Conservation (phyloP, 345 rosid genomes). For the Mangifera indica region DNA sequence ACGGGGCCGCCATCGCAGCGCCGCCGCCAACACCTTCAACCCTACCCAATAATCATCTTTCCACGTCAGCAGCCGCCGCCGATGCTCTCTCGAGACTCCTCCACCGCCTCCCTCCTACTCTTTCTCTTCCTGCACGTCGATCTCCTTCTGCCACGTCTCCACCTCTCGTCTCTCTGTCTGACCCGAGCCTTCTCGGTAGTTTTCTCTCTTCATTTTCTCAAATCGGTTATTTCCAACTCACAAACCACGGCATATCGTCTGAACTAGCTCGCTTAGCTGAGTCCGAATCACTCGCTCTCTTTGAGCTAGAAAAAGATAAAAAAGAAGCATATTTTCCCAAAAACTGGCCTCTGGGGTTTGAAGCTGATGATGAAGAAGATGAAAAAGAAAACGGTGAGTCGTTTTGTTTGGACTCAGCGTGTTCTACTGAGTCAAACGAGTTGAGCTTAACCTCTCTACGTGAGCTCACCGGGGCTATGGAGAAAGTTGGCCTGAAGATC, state of each 20-base stretch:
- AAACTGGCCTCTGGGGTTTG: slow-evolving; percentile 79
- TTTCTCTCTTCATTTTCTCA: slow-evolving; percentile 45
- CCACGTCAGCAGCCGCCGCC: slow-evolving; percentile 38
- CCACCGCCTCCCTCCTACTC: slow-evolving; percentile 73
- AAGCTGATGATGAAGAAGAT: slow-evolving; percentile 36
- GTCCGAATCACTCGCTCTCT: slow-evolving; percentile 51
- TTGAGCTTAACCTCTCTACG: slow-evolving; percentile 39
- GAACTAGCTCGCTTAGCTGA: slow-evolving; percentile 65
- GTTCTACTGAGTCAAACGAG: slow-evolving; percentile 37
- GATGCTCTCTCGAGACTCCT: slow-evolving; percentile 67
- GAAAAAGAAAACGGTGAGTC: slow-evolving; percentile 42
- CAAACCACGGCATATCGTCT: slow-evolving; percentile 37
- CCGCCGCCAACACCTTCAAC: slow-evolving; percentile 85
- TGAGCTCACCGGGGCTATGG: slow-evolving; percentile 44
- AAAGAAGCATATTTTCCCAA: slow-evolving; percentile 52
- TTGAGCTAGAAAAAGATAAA: slow-evolving; percentile 41
- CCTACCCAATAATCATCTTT: slow-evolving; percentile 34
- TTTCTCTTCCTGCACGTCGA: slow-evolving; percentile 62
- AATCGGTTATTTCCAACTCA: slow-evolving; percentile 59
- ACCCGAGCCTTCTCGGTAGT: slow-evolving; percentile 17
- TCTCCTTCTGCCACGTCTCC: slow-evolving; percentile 30
- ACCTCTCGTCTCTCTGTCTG: slow-evolving; percentile 43
- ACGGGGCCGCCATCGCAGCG: slow-evolving; percentile 58
- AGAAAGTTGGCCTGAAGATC: slow-evolving; percentile 54
- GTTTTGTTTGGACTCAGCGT: slow-evolving; percentile 49